Evolutionary conservation across 305 asterid species (phyloP).

Genomic region (Coffea humblotiana): DNA sequence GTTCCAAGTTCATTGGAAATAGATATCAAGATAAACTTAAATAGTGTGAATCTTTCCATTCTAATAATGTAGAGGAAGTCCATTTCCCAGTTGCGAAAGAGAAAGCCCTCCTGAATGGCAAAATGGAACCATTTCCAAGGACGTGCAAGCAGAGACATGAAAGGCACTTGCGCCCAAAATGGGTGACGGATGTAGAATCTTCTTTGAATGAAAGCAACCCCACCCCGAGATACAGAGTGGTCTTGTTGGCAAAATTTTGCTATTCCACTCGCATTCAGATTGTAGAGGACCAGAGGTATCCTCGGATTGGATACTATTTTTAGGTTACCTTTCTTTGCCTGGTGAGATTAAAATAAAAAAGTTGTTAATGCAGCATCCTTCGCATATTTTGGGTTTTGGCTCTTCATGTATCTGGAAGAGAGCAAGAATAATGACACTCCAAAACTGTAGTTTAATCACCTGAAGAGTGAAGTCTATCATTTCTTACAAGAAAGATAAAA

Average conservation of each 20-base stretch:
- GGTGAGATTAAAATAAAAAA: neutral
- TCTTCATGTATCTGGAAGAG: neutral
- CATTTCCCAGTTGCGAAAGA: constrained; percentile 11
- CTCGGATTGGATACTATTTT: constrained; percentile 41
- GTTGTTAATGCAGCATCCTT: constrained; percentile 31
- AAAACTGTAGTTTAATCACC: neutral
- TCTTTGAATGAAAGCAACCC: constrained; percentile 28
- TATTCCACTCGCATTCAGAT: constrained; percentile 33
- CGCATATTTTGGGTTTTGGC: constrained; percentile 18
- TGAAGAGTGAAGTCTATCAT: neutral
- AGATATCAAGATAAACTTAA: neutral
- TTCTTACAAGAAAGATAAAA: neutral
- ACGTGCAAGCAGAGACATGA: constrained; percentile 36
- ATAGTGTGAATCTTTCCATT: neutral
- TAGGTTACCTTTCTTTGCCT: constrained; percentile 43
- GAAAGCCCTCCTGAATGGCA: constrained; percentile 34
- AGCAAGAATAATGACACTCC: neutral
- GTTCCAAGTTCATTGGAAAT: neutral
- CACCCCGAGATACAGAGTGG: constrained; percentile 32
- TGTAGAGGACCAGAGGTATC: constrained; percentile 20
- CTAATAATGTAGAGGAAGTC: neutral
- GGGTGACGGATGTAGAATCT: constrained; percentile 32
- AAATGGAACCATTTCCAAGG: constrained; percentile 36
- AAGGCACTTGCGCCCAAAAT: constrained; percentile 30
- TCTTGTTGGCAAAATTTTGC: constrained; percentile 16